Evolutionary conservation across 2,329 filamentous ascomycete species (phyloP), one percentile per base, ranked within the genome.

Genomic region (Diplodia mutila): DNA sequence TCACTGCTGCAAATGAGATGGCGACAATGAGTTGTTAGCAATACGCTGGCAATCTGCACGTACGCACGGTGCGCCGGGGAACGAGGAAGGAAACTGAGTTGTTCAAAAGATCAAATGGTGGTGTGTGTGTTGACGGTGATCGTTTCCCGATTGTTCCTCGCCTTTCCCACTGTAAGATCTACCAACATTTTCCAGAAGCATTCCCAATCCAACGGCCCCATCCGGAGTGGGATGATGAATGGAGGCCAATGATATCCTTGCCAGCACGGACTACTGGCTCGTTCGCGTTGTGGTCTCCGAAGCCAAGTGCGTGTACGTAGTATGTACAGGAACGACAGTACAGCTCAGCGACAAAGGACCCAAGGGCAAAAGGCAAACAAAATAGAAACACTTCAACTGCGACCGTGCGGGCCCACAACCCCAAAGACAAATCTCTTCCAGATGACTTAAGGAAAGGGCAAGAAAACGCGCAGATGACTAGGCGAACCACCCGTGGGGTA

Each of bases 51-150:
- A 46, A 46, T 46, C 42, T 46, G 42, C 42, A 46, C 42, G 53
- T 14, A 61, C 57, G 57, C 57, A 61, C 57, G 57, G 57, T 21
- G 21, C 57, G 29, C 53, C 53, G 42, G n/a, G 42, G 42, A 46
- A 8, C 7, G 42, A 46, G 42, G 42, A 46, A 46, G 7, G 52
- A 29, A 23, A 37, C 29, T 37, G 53, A 55, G 37, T 32, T 39
- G 32, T 27, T 39, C 23, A 29, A 42, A 59, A 29, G 21, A 32
- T 49, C 12, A 32, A 27, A 32, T 18, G 53, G 53, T 32, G 25
- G 29, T 54, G 18, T 32, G 57, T 34, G 42, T 48, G 57, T 59
- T 27, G 34, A 34, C 7, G 39, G 49, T 21, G 39, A 61, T 61
- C 57, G 2, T 16, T 48, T 12, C 57, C 39, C 39, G 25, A 61